Evolutionary conservation across 306 rosid species (phyloP), one percentile per base, ranked within the genome.

Genomic region (Cucurbita argyrosperma): DNA sequence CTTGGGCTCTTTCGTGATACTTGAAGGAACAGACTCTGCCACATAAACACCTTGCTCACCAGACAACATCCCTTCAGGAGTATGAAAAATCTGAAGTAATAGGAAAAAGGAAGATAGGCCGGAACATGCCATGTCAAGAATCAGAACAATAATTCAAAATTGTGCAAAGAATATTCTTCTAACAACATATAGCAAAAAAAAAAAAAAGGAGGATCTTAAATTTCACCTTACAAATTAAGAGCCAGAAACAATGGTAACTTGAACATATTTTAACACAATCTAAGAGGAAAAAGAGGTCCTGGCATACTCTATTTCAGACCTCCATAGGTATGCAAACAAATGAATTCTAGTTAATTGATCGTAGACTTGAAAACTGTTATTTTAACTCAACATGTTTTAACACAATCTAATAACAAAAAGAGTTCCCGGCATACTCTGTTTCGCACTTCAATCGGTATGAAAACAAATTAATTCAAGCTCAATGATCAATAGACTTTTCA

Each of bases 41-140:
- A 88, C 75, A 77, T 94, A 94, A 78, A 94, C 86, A 61, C 99
- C 99, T 88, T 86, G 92, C 89, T 94, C 99, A 19, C 80, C 82
- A 58, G 99, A 94, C 82, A 94, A 89, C 83, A 82, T 56, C 72
- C 99, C 97, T 80, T 94, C 97, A 67, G 99, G 97, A 71, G 99
- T 89, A 56, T n/a, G 82, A 74, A 88, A 91, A 66, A 94, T 86
- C 99, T 94, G 92, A 80, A 79, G 74, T 69, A 72, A 56, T 15
- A 71, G 43, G 65, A 50, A 58, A 39, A 38, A 14, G 47, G 54
- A 71, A 42, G 13, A 59, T 15, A 71, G 21, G 60, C 54, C 18
- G 10, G 38, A 58, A 74, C 39, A 16, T 42, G 14, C 30, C 45
- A 18, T 8, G 37, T 54, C 53, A 62, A 64, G 51, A 40, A 64